phyloP scores from a whole-genome alignment of 495 filamentous ascomycete species.

The Penicillium silybi region DNA sequence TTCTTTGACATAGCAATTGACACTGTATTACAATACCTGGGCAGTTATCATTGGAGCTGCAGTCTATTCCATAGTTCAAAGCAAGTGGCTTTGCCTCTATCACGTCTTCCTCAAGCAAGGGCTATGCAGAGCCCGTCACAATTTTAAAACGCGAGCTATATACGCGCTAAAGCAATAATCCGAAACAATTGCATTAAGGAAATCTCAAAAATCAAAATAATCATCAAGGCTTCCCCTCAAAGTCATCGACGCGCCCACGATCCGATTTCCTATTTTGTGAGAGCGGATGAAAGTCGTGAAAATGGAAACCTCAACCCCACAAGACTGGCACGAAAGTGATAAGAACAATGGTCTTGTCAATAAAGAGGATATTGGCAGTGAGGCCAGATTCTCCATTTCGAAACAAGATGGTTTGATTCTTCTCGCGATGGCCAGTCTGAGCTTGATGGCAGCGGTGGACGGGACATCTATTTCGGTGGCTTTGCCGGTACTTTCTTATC shows the following conservation, averaged over 20 bases:
- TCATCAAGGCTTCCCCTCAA: not conserved
- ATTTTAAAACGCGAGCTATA: not conserved
- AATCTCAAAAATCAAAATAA: not conserved
- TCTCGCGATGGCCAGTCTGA: slow-evolving; percentile 44
- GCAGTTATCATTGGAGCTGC: not conserved
- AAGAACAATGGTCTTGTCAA: not conserved
- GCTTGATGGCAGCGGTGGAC: slow-evolving; percentile 64
- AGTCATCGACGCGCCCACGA: not conserved
- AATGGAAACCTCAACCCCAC: not conserved
- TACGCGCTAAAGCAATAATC: not conserved
- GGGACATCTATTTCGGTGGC: slow-evolving; percentile 70
- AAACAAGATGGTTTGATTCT: slow-evolving; percentile 1
- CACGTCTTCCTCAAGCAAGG: not conserved
- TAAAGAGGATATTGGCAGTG: not conserved
- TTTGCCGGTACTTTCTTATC: slow-evolving; percentile 47
- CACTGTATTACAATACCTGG: not conserved
- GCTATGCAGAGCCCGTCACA: not conserved
- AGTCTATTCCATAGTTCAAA: not conserved
- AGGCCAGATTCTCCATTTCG: not conserved
- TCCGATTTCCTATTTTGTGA: not conserved
- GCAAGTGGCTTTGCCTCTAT: no score
- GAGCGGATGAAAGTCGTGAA: not conserved
- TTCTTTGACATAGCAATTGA: no score
- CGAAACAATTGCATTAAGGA: not conserved
- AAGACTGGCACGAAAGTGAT: not conserved